phyloP scores from a whole-genome alignment of 176 grass and related monocot species.

The Phoenix dactylifera region DNA sequence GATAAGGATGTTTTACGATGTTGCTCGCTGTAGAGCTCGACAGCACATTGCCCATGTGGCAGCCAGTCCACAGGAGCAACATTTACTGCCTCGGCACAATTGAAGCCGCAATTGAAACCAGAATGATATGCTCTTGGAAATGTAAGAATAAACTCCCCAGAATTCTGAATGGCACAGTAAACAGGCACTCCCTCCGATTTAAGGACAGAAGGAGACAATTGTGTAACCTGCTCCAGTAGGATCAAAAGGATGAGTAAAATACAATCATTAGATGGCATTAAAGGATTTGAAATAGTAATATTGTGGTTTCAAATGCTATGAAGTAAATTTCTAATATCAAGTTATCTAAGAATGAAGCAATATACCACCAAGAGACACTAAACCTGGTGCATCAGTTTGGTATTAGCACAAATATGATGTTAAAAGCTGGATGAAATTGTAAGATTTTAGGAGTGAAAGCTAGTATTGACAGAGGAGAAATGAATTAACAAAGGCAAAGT shows the following conservation, averaged over 20 bases:
- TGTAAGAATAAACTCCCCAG: conserved; percentile 78
- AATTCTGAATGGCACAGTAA: conserved; percentile 62
- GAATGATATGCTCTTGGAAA: conserved; percentile 86
- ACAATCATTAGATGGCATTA: neutral
- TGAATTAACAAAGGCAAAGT: no score
- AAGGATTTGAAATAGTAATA: neutral
- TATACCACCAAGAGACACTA: no score
- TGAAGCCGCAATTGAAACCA: conserved; percentile 97
- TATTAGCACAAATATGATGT: no score
- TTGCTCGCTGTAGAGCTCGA: conserved; percentile 79
- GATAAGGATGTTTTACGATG: conserved; percentile 75
- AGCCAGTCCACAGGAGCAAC: conserved; percentile 85
- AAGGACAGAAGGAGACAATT: conserved; percentile 85
- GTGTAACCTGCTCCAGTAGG: conserved; percentile 64
- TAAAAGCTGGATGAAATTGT: no score
- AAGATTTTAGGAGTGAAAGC: no score
- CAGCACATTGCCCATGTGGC: conserved; percentile 66
- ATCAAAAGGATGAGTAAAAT: conserved; percentile 14
- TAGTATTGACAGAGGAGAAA: no score
- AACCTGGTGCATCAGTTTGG: no score
- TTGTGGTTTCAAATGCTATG: no score
- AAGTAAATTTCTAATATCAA: no score
- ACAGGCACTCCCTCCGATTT: conserved; percentile 82
- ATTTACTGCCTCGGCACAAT: conserved; percentile 96
- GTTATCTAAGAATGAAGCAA: no score